Percentiles rank a stretch among this genome's conserved stretches.
Conservation (phyloP, 106 monocot species). For the Allium fistulosum region DNA sequence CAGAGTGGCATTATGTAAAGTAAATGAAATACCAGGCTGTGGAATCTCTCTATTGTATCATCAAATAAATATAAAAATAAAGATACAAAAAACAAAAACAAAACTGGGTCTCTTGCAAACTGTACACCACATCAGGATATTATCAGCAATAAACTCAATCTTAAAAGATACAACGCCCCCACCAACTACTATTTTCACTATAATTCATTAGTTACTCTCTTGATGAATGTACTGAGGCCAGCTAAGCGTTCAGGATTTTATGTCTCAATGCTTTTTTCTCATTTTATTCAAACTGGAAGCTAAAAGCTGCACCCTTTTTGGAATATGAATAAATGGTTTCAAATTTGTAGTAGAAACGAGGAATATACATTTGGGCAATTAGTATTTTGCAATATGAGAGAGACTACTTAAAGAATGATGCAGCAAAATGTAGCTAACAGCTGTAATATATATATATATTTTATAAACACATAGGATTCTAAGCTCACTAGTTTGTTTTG, state of each 20-base stretch:
- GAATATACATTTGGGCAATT: not conserved
- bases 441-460: not conserved
- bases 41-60: not conserved
- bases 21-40: conserved; percentile 9
- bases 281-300: not conserved
- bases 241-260: conserved; percentile 4
- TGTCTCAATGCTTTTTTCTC: not conserved
- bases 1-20: conserved; percentile 5
- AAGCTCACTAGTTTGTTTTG: not conserved
- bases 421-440: not conserved
- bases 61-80: not conserved
- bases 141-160: not conserved
- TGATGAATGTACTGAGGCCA: not conserved
- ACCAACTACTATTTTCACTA: not conserved
- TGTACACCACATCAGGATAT: not conserved
- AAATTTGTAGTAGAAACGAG: not conserved
- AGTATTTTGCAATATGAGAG: not conserved
- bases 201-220: not conserved
- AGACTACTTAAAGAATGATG: no score
- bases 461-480: conserved; percentile 3
- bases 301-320: not conserved
- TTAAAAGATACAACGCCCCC: not conserved
- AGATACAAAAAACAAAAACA: not conserved
- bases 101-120: not conserved
- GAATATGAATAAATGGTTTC: not conserved